These are phyloP conservation scores for Acorus calamus DNA, from an alignment of 106 monocot species.

Conservation along the genomic window DNA sequence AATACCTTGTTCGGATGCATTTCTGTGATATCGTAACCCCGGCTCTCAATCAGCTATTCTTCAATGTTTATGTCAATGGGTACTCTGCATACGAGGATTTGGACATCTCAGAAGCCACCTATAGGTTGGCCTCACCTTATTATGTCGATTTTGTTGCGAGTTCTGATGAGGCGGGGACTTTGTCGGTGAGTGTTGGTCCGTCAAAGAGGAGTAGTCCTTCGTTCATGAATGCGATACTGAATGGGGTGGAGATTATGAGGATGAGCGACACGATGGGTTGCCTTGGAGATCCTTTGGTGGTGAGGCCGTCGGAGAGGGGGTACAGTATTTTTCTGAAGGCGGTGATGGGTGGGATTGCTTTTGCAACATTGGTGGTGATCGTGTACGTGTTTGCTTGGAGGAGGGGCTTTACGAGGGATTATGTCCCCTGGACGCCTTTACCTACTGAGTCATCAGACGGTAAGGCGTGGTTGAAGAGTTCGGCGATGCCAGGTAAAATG, in stretches of 20 bases:
- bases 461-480: constrained; percentile 14
- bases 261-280: constrained; percentile 54
- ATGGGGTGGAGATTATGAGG: constrained; percentile 89
- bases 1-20: constrained; percentile 74
- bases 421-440: constrained; percentile 35
- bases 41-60: constrained; percentile 63
- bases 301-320: constrained; percentile 10
- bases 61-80: constrained; percentile 71
- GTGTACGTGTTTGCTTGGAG: constrained; percentile 36
- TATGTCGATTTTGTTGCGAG: constrained; percentile 65
- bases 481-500: constrained; percentile 20
- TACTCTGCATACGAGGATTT: constrained; percentile 41
- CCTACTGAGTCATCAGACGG: constrained; percentile 33
- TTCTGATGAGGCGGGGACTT: constrained; percentile 18
- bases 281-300: constrained; percentile 27
- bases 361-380: constrained; percentile 25
- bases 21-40: constrained; percentile 89
- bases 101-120: constrained; percentile 54
- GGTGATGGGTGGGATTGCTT: constrained; percentile 40
- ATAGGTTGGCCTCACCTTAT: constrained; percentile 58
- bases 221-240: constrained; percentile 47
- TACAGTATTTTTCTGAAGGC: constrained; percentile 29
- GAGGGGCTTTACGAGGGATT: constrained; percentile 36
- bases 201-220: constrained; percentile 27
- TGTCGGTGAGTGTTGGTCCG: constrained; percentile 43